Conservation (phyloP, 2,329 filamentous ascomycete species). For the Penicillium sp. region DNA sequence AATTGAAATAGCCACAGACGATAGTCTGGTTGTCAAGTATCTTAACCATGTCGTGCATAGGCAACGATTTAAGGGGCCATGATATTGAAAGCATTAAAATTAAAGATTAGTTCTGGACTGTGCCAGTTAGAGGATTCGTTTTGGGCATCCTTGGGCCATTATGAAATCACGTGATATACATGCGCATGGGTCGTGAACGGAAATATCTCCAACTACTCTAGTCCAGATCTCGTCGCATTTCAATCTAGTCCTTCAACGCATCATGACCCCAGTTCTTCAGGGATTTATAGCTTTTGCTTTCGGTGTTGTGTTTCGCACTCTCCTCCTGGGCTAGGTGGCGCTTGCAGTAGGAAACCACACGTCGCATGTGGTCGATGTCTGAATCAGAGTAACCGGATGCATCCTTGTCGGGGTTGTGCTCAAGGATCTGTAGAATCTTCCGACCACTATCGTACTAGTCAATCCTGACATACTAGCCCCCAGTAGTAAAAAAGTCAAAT, state of each 20-base stretch:
- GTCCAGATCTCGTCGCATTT: not conserved
- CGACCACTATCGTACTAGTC: constrained; percentile 50
- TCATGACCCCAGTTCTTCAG: constrained; percentile 65
- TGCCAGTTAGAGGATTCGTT: too few species aligned
- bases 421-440: constrained; percentile 63
- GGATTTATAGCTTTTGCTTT: constrained; percentile 57
- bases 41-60: not conserved
- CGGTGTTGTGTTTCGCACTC: constrained; percentile 56
- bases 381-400: constrained; percentile 57
- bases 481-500: not conserved
- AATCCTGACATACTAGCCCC: not conserved
- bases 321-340: constrained; percentile 65
- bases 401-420: constrained; percentile 60
- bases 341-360: constrained; percentile 65
- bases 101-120: too few species aligned
- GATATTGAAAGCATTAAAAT: not conserved
- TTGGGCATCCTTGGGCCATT: too few species aligned
- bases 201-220: not conserved
- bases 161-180: too few species aligned
- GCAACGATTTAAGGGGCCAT: not conserved
- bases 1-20: not conserved
- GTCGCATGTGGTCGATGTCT: constrained; percentile 61
- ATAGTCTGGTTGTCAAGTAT: not conserved
- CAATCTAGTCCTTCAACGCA: constrained; percentile 44
- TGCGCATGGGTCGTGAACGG: too few species aligned